Evolutionary conservation across 345 rosid genomes (phyloP), one percentile per base, ranked within the genome.

Genomic region (Lagerstroemia speciosa): DNA sequence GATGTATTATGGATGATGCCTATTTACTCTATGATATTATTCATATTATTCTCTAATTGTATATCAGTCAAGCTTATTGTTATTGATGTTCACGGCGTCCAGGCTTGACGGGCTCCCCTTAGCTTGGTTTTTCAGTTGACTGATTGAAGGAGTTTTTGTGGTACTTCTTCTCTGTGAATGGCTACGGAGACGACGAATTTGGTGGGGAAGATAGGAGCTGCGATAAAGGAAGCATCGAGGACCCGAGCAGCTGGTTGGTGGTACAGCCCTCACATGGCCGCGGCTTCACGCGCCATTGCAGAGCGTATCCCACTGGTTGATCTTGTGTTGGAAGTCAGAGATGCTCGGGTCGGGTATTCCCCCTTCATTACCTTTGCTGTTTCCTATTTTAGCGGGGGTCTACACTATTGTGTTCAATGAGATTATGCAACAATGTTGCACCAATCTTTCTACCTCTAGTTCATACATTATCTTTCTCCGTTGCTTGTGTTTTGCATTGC

Each of bases 221-320:
- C 80, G 2, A 73, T 86, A 66, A 76, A 71, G 74, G 76, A 67
- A 65, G 83, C 83, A 27, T 77, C 81, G 8, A 70, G 63, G 32
- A 71, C 79, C 67, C 66, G 80, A 68, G 71, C 8, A 6, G 48
- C 75, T 10, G 71, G 45, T 1, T 73, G 81, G 76, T 88, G 94
- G 96, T 83, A 84, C 67, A 73, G 82, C 12, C 85, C 85, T 69
- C 89, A 85, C 84, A 92, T 90, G 98, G 86, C 89, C 10, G 86
- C 96, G 24, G 85, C 95, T 4, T 78, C 89, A 64, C 73, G 78
- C 2, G 96, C 91, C 55, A 79, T 92, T 2, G 74, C 79, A 1
- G 78, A 90, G 38, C 86, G 98, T 31, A 67, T 89, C 46, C 86
- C 89, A 0, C 48, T 86, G 5, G 92, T 78, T 31, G 96, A 92